Percentiles rank a stretch among this genome's conserved stretches.
phyloP scores from a whole-genome alignment of 805 yeast species.

The Tetrapisispora namnaoensis region DNA sequence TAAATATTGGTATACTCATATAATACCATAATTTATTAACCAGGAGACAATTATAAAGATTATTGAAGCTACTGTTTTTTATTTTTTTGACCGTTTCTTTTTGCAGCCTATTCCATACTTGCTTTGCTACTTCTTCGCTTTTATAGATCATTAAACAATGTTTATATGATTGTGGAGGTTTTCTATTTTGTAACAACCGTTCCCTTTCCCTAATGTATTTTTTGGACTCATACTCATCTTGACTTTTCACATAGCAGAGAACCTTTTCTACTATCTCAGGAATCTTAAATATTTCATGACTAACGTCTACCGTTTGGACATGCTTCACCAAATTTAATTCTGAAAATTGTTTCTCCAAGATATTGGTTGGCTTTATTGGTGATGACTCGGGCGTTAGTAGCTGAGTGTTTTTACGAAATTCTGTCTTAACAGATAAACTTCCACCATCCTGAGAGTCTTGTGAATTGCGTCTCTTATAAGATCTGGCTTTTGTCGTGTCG shows the following conservation, averaged over 20 bases:
- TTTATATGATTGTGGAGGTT: slow-evolving; percentile 57
- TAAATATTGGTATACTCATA: slow-evolving; percentile 44
- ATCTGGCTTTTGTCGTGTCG: slow-evolving; percentile 6
- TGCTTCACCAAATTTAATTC: slow-evolving; percentile 4
- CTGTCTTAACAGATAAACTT: neutral
- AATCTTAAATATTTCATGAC: slow-evolving; percentile 48
- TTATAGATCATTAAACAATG: slow-evolving; percentile 65
- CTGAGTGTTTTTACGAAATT: neutral
- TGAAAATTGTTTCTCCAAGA: slow-evolving; percentile 6
- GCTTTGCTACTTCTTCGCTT: slow-evolving; percentile 37
- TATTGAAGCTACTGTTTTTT: neutral
- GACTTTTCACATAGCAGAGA: slow-evolving; percentile 30
- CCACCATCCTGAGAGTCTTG: neutral
- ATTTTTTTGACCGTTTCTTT: neutral
- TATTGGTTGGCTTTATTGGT: slow-evolving; percentile 1
- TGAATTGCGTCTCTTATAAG: slow-evolving; percentile 6
- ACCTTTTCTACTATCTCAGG: slow-evolving; percentile 69
- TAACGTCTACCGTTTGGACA: neutral
- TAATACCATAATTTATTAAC: slow-evolving; percentile 63
- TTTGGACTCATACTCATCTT: slow-evolving; percentile 44
- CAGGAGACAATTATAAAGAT: slow-evolving; percentile 43
- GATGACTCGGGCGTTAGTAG: slow-evolving; percentile 3
- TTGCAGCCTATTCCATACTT: slow-evolving; percentile 30
- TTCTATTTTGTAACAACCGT: slow-evolving; percentile 33
- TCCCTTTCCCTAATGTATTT: slow-evolving; percentile 33